Percentiles rank a stretch among this genome's conserved stretches.
Evolutionary conservation across 177 flowering plant species (phyloP).

Genomic region (Vitis hybrid): DNA sequence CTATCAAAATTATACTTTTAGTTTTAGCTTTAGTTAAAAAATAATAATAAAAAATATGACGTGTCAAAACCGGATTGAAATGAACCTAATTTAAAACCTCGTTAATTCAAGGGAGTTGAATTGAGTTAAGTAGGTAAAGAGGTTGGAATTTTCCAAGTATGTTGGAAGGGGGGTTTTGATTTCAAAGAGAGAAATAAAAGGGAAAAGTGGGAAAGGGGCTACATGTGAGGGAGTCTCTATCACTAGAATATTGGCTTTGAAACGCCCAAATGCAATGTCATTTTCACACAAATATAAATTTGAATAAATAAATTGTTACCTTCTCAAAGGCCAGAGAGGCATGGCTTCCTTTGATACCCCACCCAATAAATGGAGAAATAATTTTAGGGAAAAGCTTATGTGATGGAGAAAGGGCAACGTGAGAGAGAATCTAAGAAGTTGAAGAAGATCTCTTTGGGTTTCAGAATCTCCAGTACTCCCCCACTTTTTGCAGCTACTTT

Average conservation of each 20-base stretch:
- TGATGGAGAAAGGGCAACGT: constrained; percentile 6
- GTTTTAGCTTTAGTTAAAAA: too few relatives aligned
- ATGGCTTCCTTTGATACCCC: constrained; percentile 16
- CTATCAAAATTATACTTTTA: too few relatives aligned
- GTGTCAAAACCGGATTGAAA: background rate
- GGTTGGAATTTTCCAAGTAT: background rate
- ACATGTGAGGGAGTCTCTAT: background rate
- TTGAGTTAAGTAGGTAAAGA: background rate
- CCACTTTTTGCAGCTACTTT: background rate
- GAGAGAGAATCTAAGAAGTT: constrained; percentile 10
- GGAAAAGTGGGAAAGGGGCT: background rate
- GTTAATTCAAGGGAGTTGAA: background rate
- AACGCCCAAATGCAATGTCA: background rate
- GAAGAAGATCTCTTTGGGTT: constrained; percentile 17
- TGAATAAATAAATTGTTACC: constrained; percentile 1
- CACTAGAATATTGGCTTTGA: background rate
- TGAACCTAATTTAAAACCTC: background rate
- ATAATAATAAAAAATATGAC: too few relatives aligned
- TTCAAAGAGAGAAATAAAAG: too few relatives aligned
- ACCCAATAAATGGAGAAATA: background rate
- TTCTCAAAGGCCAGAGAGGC: constrained; percentile 15
- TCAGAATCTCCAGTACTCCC: constrained; percentile 10
- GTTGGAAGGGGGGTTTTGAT: background rate
- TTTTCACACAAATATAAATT: constrained; percentile 13
- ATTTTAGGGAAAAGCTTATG: constrained; percentile 2